Conservation (phyloP, 441 rosid genomes). For the Gossypium davidsonii region DNA sequence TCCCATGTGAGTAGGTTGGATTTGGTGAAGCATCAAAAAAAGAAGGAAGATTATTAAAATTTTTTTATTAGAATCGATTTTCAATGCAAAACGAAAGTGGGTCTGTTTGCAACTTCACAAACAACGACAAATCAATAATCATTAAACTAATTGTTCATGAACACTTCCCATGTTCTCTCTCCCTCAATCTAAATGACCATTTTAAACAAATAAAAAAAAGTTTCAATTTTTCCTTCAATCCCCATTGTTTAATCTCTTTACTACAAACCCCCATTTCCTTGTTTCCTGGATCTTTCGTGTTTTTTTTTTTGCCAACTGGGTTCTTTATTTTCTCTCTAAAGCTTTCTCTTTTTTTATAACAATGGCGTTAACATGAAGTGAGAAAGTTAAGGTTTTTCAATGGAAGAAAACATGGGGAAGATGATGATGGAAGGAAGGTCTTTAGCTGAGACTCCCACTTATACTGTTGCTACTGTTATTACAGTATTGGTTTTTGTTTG, state of each 20-base stretch:
- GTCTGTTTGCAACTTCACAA: conserved; percentile 17
- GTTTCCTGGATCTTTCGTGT: conserved; percentile 34
- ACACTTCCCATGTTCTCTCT: conserved; percentile 23
- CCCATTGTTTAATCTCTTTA: not conserved
- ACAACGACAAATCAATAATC: conserved; percentile 9
- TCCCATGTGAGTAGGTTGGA: conserved; percentile 29
- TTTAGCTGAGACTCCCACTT: conserved; percentile 90
- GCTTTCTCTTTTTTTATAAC: not conserved
- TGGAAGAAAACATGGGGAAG: conserved; percentile 27
- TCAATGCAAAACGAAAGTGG: conserved; percentile 27
- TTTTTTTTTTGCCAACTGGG: conserved; percentile 10
- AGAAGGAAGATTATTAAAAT: not conserved
- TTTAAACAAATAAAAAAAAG: not conserved
- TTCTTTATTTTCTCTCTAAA: conserved; percentile 14
- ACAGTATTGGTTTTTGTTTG: conserved; percentile 80
- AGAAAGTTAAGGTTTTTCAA: not conserved
- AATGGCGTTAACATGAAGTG: not conserved
- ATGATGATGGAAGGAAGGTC: conserved; percentile 63
- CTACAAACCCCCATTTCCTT: conserved; percentile 18
- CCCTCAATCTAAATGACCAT: not conserved
- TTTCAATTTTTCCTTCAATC: not conserved
- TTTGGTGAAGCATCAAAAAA: conserved; percentile 21
- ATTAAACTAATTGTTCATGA: conserved; percentile 6
- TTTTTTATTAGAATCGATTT: conserved; percentile 15
- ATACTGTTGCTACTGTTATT: conserved; percentile 78